A percentile compares a stretch with the other conserved stretches of the same genome.
Conservation (phyloP, 2,329 filamentous ascomycete species). For the Epichloe bromicola region DNA sequence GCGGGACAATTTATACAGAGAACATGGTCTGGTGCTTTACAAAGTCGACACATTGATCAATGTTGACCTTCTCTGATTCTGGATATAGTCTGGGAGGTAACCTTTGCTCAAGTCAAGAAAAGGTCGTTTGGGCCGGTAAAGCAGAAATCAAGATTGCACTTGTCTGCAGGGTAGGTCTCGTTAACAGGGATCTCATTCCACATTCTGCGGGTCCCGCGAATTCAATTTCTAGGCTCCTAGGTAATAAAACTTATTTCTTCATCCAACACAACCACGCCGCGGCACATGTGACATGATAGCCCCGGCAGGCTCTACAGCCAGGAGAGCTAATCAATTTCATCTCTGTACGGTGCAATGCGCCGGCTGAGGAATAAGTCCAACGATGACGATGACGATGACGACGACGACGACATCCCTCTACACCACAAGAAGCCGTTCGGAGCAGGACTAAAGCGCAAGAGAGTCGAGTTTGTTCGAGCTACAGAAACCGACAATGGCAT, state of each 20-base stretch:
- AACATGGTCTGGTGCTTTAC: too few relatives aligned
- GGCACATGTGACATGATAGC: not conserved
- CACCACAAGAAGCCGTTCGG: slow-evolving; percentile 43
- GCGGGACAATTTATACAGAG: too few relatives aligned
- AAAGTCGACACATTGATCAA: too few relatives aligned
- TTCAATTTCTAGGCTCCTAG: not conserved
- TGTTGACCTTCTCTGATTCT: too few relatives aligned
- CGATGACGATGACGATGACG: slow-evolving; percentile 10
- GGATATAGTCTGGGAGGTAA: too few relatives aligned
- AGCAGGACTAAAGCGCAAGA: slow-evolving; percentile 39
- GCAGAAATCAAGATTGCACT: too few relatives aligned
- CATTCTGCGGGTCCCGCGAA: too few relatives aligned
- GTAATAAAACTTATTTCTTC: not conserved
- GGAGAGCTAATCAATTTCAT: not conserved
- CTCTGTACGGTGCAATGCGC: slow-evolving; percentile 12
- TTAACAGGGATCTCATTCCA: too few relatives aligned
- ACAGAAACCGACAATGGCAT: slow-evolving; percentile 24
- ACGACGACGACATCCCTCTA: slow-evolving; percentile 36
- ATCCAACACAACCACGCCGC: not conserved
- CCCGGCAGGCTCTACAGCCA: not conserved
- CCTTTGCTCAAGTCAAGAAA: too few relatives aligned
- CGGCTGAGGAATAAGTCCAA: slow-evolving; percentile 14
- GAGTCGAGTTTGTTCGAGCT: slow-evolving; percentile 45
- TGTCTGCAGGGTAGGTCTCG: too few relatives aligned
- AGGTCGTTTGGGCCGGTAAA: too few relatives aligned